Conservation (phyloP, 208 protist genomes). For the Acanthamoeba castellanii region DNA sequence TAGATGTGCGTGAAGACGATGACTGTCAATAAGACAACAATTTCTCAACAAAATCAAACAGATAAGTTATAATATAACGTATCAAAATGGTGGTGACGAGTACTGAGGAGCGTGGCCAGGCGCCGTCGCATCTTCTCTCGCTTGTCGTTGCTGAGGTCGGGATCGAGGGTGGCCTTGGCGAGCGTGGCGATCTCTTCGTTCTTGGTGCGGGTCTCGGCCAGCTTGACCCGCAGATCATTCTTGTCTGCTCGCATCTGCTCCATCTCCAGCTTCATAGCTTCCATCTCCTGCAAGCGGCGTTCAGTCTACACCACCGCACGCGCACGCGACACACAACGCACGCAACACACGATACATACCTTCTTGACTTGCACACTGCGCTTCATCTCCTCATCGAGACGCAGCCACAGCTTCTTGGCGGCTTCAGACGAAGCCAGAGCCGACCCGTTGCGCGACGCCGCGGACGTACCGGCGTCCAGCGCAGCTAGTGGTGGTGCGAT, state of each 20-base stretch:
- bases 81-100: neutral
- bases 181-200: constrained; percentile 52
- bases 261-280: neutral
- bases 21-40: no score
- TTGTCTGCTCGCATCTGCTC: constrained; percentile 30
- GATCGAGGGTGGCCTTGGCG: constrained; percentile 10
- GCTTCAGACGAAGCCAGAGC: neutral
- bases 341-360: neutral
- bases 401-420: constrained; percentile 48
- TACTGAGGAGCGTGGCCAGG: constrained; percentile 36
- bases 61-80: no score
- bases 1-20: no score
- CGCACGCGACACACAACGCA: neutral
- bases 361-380: neutral
- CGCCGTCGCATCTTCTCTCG: constrained; percentile 24
- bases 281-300: neutral
- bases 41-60: no score
- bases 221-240: constrained; percentile 49
- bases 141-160: constrained; percentile 1
- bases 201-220: constrained; percentile 41
- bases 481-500: neutral
- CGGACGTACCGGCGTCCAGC: neutral
- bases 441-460: neutral
- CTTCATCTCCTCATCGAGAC: constrained; percentile 48
- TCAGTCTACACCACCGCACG: neutral